Conservation (phyloP, 768 basidiomycete species). For the Lentinula raphanica region DNA sequence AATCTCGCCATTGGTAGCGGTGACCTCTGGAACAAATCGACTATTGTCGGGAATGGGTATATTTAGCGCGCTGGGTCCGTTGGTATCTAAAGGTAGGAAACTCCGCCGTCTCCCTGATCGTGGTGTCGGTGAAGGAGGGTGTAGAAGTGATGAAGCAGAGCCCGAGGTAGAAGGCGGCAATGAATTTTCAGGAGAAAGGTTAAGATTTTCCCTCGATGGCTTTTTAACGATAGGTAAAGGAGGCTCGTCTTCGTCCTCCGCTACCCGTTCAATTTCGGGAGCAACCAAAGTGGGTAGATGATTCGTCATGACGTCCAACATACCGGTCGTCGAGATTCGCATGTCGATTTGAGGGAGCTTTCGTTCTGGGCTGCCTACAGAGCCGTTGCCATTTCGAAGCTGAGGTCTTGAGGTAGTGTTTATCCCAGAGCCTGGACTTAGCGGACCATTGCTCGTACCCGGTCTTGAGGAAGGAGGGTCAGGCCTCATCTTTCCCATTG, state of each 20-base stretch:
- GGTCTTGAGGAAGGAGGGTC: conserved; percentile 48
- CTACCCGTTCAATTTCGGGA: background rate
- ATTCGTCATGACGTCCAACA: conserved; percentile 45
- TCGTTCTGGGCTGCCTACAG: conserved; percentile 22
- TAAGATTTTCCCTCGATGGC: conserved; percentile 23
- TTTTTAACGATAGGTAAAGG: conserved; percentile 6
- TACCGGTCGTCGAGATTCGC: conserved; percentile 67
- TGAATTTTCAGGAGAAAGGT: conserved; percentile 5
- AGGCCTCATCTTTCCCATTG: conserved; percentile 86
- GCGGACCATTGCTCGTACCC: background rate
- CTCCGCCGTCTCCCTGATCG: conserved; percentile 72
- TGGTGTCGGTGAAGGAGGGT: conserved; percentile 37
- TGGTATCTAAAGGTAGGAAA: conserved; percentile 78
- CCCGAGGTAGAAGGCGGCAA: background rate
- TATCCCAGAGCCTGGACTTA: background rate
- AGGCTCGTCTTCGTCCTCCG: background rate
- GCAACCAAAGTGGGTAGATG: conserved; percentile 16
- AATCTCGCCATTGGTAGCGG: conserved; percentile 32
- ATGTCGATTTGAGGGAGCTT: conserved; percentile 61
- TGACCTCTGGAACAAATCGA: conserved; percentile 49
- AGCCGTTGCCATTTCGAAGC: conserved; percentile 10
- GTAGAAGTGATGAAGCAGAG: conserved; percentile 31
- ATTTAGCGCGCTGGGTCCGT: conserved; percentile 44
- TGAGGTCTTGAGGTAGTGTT: conserved; percentile 7
- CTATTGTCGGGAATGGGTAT: conserved; percentile 63